These are phyloP conservation scores for Pezicula carpinea DNA, from an alignment of 2,329 filamentous ascomycete genomes.

Conservation along the genomic window DNA sequence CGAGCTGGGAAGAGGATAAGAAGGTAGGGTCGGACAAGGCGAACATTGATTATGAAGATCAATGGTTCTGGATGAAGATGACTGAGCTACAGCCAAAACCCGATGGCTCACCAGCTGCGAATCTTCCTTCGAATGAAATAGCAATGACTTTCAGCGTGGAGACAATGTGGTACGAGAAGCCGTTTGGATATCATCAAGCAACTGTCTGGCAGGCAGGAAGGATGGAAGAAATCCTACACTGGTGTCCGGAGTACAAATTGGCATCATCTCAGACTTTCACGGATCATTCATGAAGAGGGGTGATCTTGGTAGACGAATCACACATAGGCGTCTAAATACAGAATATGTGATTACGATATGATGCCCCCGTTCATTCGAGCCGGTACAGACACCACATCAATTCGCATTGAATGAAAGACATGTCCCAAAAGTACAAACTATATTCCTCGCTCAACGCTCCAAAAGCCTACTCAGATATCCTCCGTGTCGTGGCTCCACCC, in stretches of 20 bases:
- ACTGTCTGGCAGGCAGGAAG: slow-evolving; percentile 5
- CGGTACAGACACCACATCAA: too few species aligned
- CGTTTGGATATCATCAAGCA: slow-evolving; percentile 7
- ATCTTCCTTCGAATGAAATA: slow-evolving; percentile 4
- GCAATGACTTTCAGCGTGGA: slow-evolving; percentile 6
- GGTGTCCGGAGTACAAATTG: slow-evolving; percentile 5
- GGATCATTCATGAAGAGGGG: not conserved
- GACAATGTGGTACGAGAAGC: slow-evolving; percentile 4
- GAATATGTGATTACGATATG: too few species aligned
- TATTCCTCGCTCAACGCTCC: too few species aligned
- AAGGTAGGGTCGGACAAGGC: not conserved
- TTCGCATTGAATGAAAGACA: too few species aligned
- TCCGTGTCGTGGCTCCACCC: too few species aligned
- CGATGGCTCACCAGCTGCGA: not conserved
- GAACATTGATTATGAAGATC: slow-evolving; percentile 3
- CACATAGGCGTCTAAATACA: too few species aligned
- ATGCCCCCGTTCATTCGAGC: too few species aligned
- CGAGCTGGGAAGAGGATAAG: slow-evolving; percentile 7
- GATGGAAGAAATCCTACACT: slow-evolving; percentile 7
- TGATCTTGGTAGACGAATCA: too few species aligned
- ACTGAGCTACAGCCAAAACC: not conserved
- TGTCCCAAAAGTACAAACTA: too few species aligned
- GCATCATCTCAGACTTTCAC: not conserved
- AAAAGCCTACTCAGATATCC: too few species aligned
- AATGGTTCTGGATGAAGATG: slow-evolving; percentile 5